These are phyloP conservation scores for Pogostemon cablin DNA, from an alignment of 257 asterid genomes.

Conservation along the genomic window DNA sequence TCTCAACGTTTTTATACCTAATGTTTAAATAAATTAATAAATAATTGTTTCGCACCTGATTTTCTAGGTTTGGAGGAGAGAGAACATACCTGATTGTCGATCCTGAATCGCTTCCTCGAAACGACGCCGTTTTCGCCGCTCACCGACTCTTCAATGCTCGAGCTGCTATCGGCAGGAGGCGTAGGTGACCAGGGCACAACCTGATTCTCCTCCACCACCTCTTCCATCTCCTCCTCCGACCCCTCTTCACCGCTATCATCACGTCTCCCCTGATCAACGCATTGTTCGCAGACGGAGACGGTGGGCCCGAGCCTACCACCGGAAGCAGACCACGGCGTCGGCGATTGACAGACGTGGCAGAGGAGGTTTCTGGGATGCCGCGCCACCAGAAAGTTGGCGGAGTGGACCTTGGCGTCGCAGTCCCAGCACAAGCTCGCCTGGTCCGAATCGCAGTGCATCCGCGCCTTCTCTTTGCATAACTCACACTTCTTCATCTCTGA, in stretches of 20 bases:
- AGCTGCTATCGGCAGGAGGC: conserved; percentile 42
- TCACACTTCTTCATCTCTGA: conserved; percentile 67
- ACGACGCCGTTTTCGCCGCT: conserved; percentile 21
- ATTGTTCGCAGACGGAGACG: conserved; percentile 53
- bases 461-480: conserved; percentile 58
- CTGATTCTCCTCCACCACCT: conserved; percentile 53
- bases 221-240: conserved; percentile 25
- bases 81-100: conserved; percentile 39
- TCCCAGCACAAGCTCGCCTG: conserved; percentile 73
- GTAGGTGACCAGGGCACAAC: conserved; percentile 65
- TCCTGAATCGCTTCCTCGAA: conserved; percentile 41
- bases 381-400: conserved; percentile 79
- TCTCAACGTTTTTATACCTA: not conserved
- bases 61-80: not conserved
- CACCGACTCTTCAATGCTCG: conserved; percentile 43
- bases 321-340: conserved; percentile 70
- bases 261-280: conserved; percentile 28
- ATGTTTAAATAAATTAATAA: too few species aligned
- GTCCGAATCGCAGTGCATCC: conserved; percentile 74
- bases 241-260: conserved; percentile 32
- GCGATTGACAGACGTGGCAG: conserved; percentile 64
- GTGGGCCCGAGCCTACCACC: conserved; percentile 60
- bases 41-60: not conserved
- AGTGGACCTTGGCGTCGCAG: conserved; percentile 84
- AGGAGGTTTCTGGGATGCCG: conserved; percentile 73